Evolutionary conservation across 2,329 filamentous ascomycete genomes (phyloP).

Genomic region (Juglanconis oblonga): DNA sequence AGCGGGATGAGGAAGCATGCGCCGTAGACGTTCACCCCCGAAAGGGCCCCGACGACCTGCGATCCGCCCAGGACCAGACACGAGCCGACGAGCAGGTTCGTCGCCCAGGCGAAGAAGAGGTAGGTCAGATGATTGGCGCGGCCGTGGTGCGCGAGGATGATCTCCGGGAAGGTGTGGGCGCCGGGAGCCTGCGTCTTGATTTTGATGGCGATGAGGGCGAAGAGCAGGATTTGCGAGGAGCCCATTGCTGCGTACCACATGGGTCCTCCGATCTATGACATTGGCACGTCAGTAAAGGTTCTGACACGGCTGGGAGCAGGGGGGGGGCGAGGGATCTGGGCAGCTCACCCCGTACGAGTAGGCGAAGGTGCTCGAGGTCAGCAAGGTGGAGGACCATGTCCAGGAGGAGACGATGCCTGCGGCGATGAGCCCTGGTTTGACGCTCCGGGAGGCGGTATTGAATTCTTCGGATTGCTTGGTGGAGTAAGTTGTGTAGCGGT

Average conservation of each 20-base stretch:
- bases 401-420: constrained; percentile 46
- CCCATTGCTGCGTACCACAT: constrained; percentile 41
- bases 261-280: constrained; percentile 30
- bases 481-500: constrained; percentile 35
- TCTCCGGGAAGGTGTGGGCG: constrained; percentile 41
- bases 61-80: constrained; percentile 36
- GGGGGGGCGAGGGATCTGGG: no score
- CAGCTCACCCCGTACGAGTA: constrained; percentile 34
- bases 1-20: constrained; percentile 38
- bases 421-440: constrained; percentile 44
- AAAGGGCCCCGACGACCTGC: constrained; percentile 36
- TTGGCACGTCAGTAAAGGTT: background rate
- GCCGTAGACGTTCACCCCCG: constrained; percentile 39
- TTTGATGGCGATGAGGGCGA: constrained; percentile 38
- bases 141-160: constrained; percentile 36
- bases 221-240: constrained; percentile 38
- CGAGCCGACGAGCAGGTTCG: constrained; percentile 39
- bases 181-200: constrained; percentile 38
- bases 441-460: constrained; percentile 41
- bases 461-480: constrained; percentile 44
- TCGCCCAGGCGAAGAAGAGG: constrained; percentile 36
- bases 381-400: constrained; percentile 46
- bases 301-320: background rate
- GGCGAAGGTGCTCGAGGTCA: constrained; percentile 38
- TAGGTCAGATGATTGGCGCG: constrained; percentile 35